Conservation (phyloP, 495 filamentous ascomycete genomes). For the Penicillium ucsense region DNA sequence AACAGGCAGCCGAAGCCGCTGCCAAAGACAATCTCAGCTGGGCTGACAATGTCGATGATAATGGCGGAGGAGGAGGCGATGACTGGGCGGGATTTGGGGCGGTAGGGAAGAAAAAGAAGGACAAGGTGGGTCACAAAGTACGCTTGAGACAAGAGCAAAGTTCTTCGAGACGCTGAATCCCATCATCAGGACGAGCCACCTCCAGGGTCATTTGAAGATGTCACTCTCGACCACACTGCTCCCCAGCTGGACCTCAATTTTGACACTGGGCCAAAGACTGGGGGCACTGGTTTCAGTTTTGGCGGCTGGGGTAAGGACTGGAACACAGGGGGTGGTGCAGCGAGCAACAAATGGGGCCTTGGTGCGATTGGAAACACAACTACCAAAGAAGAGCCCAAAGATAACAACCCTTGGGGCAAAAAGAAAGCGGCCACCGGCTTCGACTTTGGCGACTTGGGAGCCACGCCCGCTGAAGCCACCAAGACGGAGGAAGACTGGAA, state of each 20-base stretch:
- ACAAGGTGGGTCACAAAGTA: constrained; percentile 24
- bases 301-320: constrained; percentile 38
- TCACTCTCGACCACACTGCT: constrained; percentile 31
- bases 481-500: constrained; percentile 21
- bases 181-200: constrained; percentile 17
- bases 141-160: background rate
- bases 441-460: constrained; percentile 36
- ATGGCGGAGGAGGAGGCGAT: constrained; percentile 15
- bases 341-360: constrained; percentile 20
- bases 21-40: constrained; percentile 32
- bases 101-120: constrained; percentile 40
- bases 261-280: constrained; percentile 22
- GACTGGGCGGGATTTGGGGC: constrained; percentile 29
- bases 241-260: constrained; percentile 40
- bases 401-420: constrained; percentile 37
- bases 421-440: constrained; percentile 34
- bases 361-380: constrained; percentile 22
- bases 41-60: constrained; percentile 28
- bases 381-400: constrained; percentile 25
- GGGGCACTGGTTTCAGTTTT: constrained; percentile 29
- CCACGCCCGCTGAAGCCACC: constrained; percentile 11
- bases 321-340: constrained; percentile 19
- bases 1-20: constrained; percentile 25
- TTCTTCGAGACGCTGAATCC: background rate
- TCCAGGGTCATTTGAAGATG: constrained; percentile 33